Evolutionary conservation across 208 protist genomes (phyloP).

Genomic region (Histomonas meleagridis): DNA sequence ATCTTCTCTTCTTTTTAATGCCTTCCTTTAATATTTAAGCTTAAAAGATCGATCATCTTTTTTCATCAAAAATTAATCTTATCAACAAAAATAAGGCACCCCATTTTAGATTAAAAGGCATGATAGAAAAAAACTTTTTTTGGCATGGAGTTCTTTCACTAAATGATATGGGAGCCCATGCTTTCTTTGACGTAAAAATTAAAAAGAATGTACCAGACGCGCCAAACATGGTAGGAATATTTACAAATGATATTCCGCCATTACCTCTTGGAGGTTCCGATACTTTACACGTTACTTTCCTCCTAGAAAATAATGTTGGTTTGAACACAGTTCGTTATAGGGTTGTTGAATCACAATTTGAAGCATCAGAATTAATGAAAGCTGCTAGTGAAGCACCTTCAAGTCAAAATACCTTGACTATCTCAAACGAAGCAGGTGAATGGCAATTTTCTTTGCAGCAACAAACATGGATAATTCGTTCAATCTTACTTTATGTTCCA

Average conservation of each 20-base stretch:
- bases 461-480: conserved; percentile 11
- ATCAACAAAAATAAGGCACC: too few relatives aligned
- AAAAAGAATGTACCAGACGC: conserved; percentile 35
- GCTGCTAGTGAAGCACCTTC: background rate
- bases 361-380: background rate
- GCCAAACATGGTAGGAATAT: conserved; percentile 19
- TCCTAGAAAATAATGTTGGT: conserved; percentile 30
- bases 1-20: too few relatives aligned
- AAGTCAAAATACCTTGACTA: background rate
- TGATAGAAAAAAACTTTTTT: conserved; percentile 29
- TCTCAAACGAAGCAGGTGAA: background rate
- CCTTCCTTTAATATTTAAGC: too few relatives aligned
- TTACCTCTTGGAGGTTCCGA: background rate
- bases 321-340: conserved; percentile 28
- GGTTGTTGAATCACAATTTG: background rate
- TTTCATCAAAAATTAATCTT: too few relatives aligned
- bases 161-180: conserved; percentile 5
- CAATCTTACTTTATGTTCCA: conserved; percentile 30
- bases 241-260: conserved; percentile 24
- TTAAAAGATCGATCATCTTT: too few relatives aligned
- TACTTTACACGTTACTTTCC: background rate
- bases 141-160: conserved; percentile 5
- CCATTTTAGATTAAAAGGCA: too few relatives aligned
- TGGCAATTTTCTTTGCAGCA: conserved; percentile 28
- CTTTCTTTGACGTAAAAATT: conserved; percentile 35